Percentiles rank a stretch among this genome's conserved stretches.
Evolutionary conservation across 2,329 filamentous ascomycete genomes (phyloP).

Genomic region (Aureobasidium zeae): DNA sequence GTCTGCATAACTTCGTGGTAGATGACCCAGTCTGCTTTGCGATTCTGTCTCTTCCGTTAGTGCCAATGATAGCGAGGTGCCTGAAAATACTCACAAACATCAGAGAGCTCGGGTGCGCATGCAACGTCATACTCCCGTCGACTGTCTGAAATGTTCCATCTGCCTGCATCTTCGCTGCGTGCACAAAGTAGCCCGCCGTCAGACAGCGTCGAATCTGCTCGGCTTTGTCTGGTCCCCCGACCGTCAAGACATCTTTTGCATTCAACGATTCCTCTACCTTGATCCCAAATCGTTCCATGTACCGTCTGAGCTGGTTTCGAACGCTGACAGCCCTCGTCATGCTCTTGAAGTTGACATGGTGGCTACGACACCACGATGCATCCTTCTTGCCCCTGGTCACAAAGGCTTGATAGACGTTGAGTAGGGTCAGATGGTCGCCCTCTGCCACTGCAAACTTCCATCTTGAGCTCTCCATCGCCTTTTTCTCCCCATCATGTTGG

Average conservation of each 20-base stretch:
- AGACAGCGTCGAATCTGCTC: conserved; percentile 78
- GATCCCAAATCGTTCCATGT: conserved; percentile 77
- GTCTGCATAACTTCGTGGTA: conserved; percentile 93
- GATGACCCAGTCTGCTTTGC: conserved; percentile 92
- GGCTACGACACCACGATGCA: conserved; percentile 74
- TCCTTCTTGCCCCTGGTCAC: conserved; percentile 75
- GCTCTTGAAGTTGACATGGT: conserved; percentile 78
- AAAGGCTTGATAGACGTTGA: conserved; percentile 91
- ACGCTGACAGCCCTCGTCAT: conserved; percentile 77
- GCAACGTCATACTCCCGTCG: conserved; percentile 64
- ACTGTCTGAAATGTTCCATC: conserved; percentile 85
- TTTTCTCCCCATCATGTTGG: conserved; percentile 66
- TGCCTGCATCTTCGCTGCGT: conserved; percentile 86
- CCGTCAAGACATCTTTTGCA: conserved; percentile 28
- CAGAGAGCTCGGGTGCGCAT: conserved; percentile 84
- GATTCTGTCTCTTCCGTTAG: conserved; percentile 45
- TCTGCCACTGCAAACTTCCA: conserved; percentile 84
- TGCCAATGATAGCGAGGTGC: conserved; percentile 2
- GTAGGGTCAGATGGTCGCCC: conserved; percentile 83
- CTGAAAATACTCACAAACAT: conserved; percentile 59
- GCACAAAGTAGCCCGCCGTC: conserved; percentile 82
- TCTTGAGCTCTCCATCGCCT: conserved; percentile 61
- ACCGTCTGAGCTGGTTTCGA: conserved; percentile 73
- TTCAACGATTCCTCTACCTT: conserved; percentile 55
- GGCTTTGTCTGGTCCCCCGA: conserved; percentile 42